phyloP scores from a whole-genome alignment of 208 protist species.

The Angomonas ambiguus region DNA sequence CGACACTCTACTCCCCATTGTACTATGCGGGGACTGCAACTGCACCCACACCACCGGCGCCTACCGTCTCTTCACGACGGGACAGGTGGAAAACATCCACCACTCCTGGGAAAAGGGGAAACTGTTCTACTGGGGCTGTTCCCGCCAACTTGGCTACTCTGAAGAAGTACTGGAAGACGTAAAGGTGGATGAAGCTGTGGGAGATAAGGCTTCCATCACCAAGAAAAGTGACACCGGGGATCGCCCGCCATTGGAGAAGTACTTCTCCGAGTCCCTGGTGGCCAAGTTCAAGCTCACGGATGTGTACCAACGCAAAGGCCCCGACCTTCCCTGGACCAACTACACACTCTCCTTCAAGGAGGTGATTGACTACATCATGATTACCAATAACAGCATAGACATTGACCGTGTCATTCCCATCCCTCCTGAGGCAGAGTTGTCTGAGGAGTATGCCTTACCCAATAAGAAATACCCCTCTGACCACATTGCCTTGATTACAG shows the following conservation, averaged over 20 bases:
- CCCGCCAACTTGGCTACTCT: constrained; percentile 57
- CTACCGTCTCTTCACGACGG: constrained; percentile 77
- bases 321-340: constrained; percentile 81
- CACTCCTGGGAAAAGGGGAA: constrained; percentile 82
- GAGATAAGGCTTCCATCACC: not conserved
- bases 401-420: constrained; percentile 73
- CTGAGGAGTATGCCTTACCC: constrained; percentile 76
- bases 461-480: constrained; percentile 87
- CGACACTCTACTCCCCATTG: constrained; percentile 19
- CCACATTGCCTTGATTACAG: constrained; percentile 85
- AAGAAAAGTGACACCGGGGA: constrained; percentile 8
- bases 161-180: constrained; percentile 32
- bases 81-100: constrained; percentile 53
- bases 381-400: constrained; percentile 43
- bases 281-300: constrained; percentile 46
- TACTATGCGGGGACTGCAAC: constrained; percentile 89
- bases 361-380: constrained; percentile 90
- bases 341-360: constrained; percentile 84
- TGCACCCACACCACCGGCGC: constrained; percentile 76
- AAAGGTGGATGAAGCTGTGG: constrained; percentile 7
- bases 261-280: constrained; percentile 32
- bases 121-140: constrained; percentile 83
- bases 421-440: constrained; percentile 64
- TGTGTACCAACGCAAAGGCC: constrained; percentile 54
- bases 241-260: constrained; percentile 26